Percentiles rank a stretch among this genome's conserved stretches.
phyloP scores from a whole-genome alignment of 371 early-diverging fungal species.

The Mucor mucedo region DNA sequence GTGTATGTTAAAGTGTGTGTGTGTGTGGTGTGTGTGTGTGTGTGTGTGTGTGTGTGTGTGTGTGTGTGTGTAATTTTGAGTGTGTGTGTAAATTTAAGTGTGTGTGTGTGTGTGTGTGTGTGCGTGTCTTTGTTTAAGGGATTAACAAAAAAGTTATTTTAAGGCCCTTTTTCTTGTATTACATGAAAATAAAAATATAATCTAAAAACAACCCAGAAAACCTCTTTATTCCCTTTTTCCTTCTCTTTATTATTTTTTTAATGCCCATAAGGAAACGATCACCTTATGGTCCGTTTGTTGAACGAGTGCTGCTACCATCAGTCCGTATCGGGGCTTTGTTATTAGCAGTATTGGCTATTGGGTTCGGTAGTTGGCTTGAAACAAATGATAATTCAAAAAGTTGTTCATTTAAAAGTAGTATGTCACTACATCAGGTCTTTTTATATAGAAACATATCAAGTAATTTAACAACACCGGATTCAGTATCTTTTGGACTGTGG shows the following conservation, averaged over 20 bases:
- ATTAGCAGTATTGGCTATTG: conserved; percentile 32
- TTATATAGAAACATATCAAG: conserved; percentile 36
- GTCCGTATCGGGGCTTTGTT: conserved; percentile 30
- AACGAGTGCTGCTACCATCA: conserved; percentile 33
- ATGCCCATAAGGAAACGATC: conserved; percentile 32
- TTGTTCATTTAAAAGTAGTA: conserved; percentile 33
- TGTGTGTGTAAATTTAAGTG: no score
- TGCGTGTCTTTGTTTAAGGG: no score
- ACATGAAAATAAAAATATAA: conserved; percentile 14
- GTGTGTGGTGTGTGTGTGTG: background rate
- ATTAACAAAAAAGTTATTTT: background rate
- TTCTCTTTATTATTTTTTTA: conserved; percentile 6
- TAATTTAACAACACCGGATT: conserved; percentile 35
- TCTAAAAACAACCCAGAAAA: conserved; percentile 4
- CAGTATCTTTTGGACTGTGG: conserved; percentile 50
- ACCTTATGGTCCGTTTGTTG: conserved; percentile 38
- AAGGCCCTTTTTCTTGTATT: conserved; percentile 10
- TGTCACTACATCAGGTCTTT: conserved; percentile 37
- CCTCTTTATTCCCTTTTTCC: conserved; percentile 5
- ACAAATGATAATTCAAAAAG: conserved; percentile 32
- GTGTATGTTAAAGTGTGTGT: no score
- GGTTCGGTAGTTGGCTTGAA: conserved; percentile 44
- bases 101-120: background rate
- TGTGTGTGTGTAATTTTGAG: background rate
- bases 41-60: no score